These are phyloP conservation scores for Lentinula detonsa DNA, from an alignment of 768 basidiomycete species.

Conservation along the genomic window DNA sequence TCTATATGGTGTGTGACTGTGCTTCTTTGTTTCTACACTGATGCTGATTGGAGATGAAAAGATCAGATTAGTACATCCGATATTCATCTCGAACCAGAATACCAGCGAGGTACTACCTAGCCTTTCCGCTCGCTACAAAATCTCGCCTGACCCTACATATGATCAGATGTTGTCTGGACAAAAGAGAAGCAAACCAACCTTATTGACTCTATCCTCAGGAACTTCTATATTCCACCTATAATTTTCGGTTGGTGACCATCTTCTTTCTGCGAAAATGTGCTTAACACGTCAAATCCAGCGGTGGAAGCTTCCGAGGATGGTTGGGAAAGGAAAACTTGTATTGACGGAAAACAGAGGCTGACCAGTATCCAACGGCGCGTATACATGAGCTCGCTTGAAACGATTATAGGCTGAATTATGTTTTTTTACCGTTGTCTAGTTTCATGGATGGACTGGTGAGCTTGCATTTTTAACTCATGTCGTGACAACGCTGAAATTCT, in stretches of 20 bases:
- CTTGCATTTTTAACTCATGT: constrained; percentile 9
- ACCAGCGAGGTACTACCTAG: constrained; percentile 58
- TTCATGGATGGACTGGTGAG: constrained; percentile 66
- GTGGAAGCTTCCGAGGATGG: constrained; percentile 54
- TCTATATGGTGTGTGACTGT: constrained; percentile 38
- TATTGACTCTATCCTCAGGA: constrained; percentile 73
- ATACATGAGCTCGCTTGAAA: neutral
- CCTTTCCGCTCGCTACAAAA: neutral
- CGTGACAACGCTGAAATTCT: neutral
- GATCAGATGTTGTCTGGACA: constrained; percentile 74
- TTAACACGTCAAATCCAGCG: constrained; percentile 25
- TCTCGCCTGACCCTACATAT: neutral
- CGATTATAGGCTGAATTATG: neutral
- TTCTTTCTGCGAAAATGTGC: neutral
- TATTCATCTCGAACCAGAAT: constrained; percentile 71
- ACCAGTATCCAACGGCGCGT: constrained; percentile 67
- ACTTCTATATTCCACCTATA: constrained; percentile 72
- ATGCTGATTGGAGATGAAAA: neutral
- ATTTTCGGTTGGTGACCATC: constrained; percentile 42
- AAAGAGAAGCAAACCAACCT: constrained; percentile 69
- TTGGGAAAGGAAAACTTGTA: constrained; percentile 58
- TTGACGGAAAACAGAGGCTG: constrained; percentile 80
- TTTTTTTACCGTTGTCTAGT: constrained; percentile 21
- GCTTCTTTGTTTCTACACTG: neutral
- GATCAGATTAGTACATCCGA: constrained; percentile 50